Percentiles rank a stretch among this genome's conserved stretches.
Evolutionary conservation across 2,329 filamentous ascomycete genomes (phyloP).

Genomic region (Paramyrothecium sp.): DNA sequence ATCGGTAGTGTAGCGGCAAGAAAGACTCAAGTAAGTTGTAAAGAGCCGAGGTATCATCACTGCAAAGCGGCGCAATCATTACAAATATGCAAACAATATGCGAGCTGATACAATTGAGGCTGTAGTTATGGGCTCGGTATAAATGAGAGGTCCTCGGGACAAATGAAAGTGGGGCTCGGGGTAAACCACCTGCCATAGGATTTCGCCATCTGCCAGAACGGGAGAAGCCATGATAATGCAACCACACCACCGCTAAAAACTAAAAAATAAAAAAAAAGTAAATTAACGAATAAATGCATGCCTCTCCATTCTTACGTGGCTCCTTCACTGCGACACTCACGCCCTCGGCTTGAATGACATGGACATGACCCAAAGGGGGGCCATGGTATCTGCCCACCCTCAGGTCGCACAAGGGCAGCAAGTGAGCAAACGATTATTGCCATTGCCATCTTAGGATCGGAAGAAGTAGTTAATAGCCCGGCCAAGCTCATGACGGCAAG

Average conservation of each 20-base stretch:
- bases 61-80: not conserved
- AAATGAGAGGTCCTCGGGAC: not conserved
- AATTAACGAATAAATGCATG: not conserved
- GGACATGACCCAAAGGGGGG: too few relatives aligned
- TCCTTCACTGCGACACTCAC: not conserved
- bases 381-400: not conserved
- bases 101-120: not conserved
- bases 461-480: not conserved
- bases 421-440: not conserved
- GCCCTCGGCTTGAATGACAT: not conserved
- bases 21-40: not conserved
- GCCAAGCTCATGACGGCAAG: not conserved
- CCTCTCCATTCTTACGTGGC: not conserved
- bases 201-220: too few relatives aligned
- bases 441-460: not conserved
- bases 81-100: not conserved
- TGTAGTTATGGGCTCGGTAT: not conserved
- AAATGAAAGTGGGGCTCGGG: not conserved
- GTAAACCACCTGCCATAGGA: not conserved
- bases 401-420: not conserved
- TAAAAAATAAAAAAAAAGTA: not conserved
- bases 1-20: not conserved
- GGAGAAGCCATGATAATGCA: too few relatives aligned
- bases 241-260: not conserved
- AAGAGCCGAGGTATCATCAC: not conserved